These are phyloP conservation scores for Colletotrichum noveboracense DNA, from an alignment of 2,329 filamentous ascomycete species.

Conservation along the genomic window DNA sequence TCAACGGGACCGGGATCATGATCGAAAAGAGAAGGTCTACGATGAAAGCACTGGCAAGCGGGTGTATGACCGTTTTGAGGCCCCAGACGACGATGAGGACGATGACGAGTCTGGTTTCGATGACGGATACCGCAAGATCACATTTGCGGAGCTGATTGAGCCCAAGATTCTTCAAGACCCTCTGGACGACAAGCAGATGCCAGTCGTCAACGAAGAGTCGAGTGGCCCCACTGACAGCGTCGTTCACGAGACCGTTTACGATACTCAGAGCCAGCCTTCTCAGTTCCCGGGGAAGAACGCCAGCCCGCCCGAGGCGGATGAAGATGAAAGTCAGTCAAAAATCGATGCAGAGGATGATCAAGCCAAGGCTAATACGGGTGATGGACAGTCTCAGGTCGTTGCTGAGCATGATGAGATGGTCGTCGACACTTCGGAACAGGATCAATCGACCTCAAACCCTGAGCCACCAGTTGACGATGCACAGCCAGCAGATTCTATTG, in stretches of 20 bases:
- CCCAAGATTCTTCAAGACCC: constrained; percentile 64
- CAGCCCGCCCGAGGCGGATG: constrained; percentile 24
- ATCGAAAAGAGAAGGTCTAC: constrained; percentile 61
- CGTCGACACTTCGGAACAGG: background rate
- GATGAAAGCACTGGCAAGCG: constrained; percentile 73
- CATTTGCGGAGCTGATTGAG: constrained; percentile 69
- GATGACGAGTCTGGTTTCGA: constrained; percentile 58
- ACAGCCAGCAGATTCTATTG: background rate
- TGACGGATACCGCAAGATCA: constrained; percentile 65
- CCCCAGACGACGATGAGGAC: constrained; percentile 67
- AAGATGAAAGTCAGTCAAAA: constrained; percentile 33
- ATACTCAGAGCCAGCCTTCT: background rate
- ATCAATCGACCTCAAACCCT: background rate
- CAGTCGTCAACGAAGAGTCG: constrained; percentile 26
- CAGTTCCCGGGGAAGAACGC: background rate
- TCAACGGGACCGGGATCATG: constrained; percentile 66
- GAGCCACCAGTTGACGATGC: background rate
- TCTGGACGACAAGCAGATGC: constrained; percentile 25
- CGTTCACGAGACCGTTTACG: constrained; percentile 26
- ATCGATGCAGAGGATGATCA: constrained; percentile 24
- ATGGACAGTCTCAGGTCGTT: background rate
- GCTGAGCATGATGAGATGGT: background rate
- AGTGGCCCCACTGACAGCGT: constrained; percentile 24
- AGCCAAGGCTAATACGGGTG: constrained; percentile 10
- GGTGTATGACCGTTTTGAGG: constrained; percentile 80